Evolutionary conservation across 495 filamentous ascomycete genomes (phyloP), one percentile per base, ranked within the genome.

Genomic region (Xylaria sp.): DNA sequence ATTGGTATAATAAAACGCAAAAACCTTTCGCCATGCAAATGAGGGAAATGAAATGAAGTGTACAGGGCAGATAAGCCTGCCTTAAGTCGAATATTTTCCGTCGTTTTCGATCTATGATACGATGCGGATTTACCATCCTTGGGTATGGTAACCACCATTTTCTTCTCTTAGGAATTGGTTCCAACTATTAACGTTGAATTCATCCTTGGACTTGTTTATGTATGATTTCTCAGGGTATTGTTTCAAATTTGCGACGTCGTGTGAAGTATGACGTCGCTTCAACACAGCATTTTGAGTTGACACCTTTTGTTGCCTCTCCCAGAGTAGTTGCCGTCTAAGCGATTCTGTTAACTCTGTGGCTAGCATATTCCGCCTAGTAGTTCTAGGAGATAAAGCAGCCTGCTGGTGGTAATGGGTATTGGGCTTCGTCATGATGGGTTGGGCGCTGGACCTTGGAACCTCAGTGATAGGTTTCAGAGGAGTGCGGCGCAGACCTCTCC

Each of bases 331-430:
- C 33, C 84, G 76, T 31, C 84, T 82, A 7, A 86, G 83, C 1
- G 83, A 85, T 72, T 86, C 84, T 48, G 84, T 84, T 72, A 99
- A 84, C 81, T 99, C 96, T 31, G 93, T 95, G 43, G 93, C 91
- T 67, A 99, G 88, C 96, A 99, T 99, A 81, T 99, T 97, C 55
- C 95, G 88, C 57, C 97, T 90, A 0, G 97, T 99, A 0, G 97
- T 97, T 69, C 93, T 88, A 0, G 96, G 96, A 8, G 96, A 98
- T 46, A 93, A 82, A 5, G 90, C 89, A 26, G 86, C 86, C 68
- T 89, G 89, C 70, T 91, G 90, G 24, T 90, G 88, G 61, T 87
- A 86, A 58, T 70, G 71, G 77, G 82, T 66, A 89, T 91, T 50
- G 92, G 90, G 17, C 89, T 50, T 91, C 41, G 90, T 91, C 77